Evolutionary conservation across 2,329 filamentous ascomycete species (phyloP), one percentile per base, ranked within the genome.

Genomic region (Ascocoryne sarcoides): DNA sequence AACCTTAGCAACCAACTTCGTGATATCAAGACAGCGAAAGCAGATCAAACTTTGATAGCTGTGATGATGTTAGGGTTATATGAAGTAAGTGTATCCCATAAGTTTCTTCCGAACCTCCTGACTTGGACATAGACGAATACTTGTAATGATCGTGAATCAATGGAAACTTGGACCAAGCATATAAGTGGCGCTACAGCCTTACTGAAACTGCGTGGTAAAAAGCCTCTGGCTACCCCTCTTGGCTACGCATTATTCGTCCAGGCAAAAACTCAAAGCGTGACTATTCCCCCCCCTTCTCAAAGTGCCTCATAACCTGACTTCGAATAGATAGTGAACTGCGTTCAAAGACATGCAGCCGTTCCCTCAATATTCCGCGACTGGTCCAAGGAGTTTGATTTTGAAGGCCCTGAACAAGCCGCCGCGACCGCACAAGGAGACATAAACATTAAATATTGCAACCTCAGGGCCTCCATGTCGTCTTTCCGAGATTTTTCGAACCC

Each of bases 181-280:
- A 64, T 74, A 32, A 68, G 65, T 32, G 71, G 71, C 4, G 71
- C 72, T 3, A 64, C 66, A 2, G 63, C 65, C 3, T 58, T 76
- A 14, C 65, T 71, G 10, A 62, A 60, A 37, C 60, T 74, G 49
- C 65, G 71, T 34, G 72, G 71, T 16, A 54, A 62, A 10, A 56
- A 57, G 5, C 68, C 70, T 42, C 69, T 76, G 46, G 55, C 52
- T 37, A 70, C 66, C 10, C 59, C 60, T 32, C 65, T 68, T 3
- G 71, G 71, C 2, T 59, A 64, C 28, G 62, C 67, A 40, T 70
- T 76, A 67, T 75, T 76, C 50, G 60, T 69, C 40, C 71, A 74
- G 65, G 61, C 75, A 20, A 69, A 53, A 29, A 39, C 46, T n/a
- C 52, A 55, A 45, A 37, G 53, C 17, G 53, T 57, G 37, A 36